Conservation (phyloP, 2,329 filamentous ascomycete species). For the Hypoxylon sp. region DNA sequence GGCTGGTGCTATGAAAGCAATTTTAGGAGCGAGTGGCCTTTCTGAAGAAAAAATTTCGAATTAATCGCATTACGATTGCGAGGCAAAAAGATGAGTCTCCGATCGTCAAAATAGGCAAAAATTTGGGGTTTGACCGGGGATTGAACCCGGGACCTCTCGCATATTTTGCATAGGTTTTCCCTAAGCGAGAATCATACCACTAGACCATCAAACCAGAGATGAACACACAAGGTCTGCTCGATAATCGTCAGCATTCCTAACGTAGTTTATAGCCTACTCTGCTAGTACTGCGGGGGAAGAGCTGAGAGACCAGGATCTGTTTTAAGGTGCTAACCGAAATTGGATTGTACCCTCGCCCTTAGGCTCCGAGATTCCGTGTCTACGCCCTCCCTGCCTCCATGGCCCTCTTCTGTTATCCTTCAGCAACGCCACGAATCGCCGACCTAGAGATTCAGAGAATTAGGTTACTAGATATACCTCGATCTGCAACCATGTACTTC, state of each 20-base stretch:
- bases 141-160: constrained; percentile 62
- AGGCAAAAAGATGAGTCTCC: no score
- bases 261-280: not conserved
- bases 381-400: no score
- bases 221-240: not conserved
- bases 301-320: not conserved
- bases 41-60: constrained; percentile 27
- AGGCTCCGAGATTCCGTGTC: not conserved
- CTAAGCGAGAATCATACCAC: constrained; percentile 82
- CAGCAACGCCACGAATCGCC: not conserved
- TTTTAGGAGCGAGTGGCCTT: no score
- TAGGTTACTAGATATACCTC: not conserved
- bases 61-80: no score
- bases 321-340: not conserved
- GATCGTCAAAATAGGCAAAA: not conserved
- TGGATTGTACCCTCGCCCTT: not conserved
- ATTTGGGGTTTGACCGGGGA: constrained; percentile 56
- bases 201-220: constrained; percentile 70
- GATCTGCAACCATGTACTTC: not conserved
- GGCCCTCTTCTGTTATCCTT: not conserved
- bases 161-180: constrained; percentile 57
- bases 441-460: not conserved
- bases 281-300: no score
- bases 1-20: not conserved
- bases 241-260: not conserved